Evolutionary conservation across 805 yeast species (phyloP), one percentile per base, ranked within the genome.

Genomic region (Brettanomyces naardenensis): DNA sequence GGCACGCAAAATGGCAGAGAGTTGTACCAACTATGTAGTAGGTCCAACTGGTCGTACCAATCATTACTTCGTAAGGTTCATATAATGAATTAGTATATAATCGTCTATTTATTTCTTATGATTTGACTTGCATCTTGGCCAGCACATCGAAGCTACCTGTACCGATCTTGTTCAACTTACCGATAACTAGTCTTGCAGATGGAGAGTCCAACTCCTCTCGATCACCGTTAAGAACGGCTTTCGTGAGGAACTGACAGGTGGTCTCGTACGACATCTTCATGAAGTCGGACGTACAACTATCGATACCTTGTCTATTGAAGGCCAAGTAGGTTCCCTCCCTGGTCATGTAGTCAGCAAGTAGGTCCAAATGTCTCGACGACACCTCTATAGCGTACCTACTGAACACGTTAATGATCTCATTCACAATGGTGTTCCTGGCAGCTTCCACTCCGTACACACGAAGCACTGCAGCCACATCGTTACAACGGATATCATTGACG

Each of bases 241-340:
- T 87, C 37, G 97, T 92, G 59, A 92, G 72, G 72, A 92, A 92
- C 64, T 86, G 95, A 68, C 96, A 88, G 1, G 99, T 92, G 32
- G 98, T 92, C 67, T 92, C 99, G 63, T 88, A 92, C 40, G 96
- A 87, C 99, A 92, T 92, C 70, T 92, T 92, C 89, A 87, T 82
- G 69, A 92, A 86, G 14, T 97, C 84, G 6, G 97, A 89, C 2
- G 97, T 88, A 11, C 92, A 77, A 1, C 95, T 75, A 61, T 92
- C 97, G 59, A 94, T 89, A 62, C 99, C 99, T 66, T 87, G 96
- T 71, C 99, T 85, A 64, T 87, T 89, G 71, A 92, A 92, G 19
- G 99, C 95, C 58, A 90, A 66, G 58, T 89, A 92, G 2, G 94
- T 76, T 55, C 99, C 99, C 64, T 92, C 97, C 64, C 98, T 79